Percentiles rank a stretch among this genome's conserved stretches.
phyloP scores from a whole-genome alignment of 1,284 basidiomycete genomes.

The Bondarzewia mesenterica region DNA sequence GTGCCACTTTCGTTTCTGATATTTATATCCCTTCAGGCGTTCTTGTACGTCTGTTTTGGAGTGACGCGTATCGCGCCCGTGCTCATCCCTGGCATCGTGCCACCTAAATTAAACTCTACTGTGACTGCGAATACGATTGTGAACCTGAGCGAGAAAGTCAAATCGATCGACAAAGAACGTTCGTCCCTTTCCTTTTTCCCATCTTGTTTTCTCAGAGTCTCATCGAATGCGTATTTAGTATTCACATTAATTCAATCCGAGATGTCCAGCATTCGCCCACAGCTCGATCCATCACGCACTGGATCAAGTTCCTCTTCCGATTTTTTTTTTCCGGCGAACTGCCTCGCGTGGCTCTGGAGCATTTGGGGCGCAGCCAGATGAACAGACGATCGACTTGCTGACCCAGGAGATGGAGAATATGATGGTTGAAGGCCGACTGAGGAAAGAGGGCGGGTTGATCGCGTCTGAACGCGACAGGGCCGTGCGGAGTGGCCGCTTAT shows the following conservation, averaged over 20 bases:
- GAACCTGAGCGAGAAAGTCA: conserved; percentile 22
- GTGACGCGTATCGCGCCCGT: conserved; percentile 60
- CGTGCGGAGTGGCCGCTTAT: background rate
- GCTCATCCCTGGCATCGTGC: conserved; percentile 35
- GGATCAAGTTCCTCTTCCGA: background rate
- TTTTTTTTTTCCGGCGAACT: background rate
- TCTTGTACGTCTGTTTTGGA: conserved; percentile 64
- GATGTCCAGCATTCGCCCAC: background rate
- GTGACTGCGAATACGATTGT: conserved; percentile 19
- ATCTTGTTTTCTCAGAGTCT: background rate
- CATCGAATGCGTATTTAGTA: background rate
- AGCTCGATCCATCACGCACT: background rate
- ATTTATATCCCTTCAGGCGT: conserved; percentile 31
- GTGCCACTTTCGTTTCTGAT: background rate
- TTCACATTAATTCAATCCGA: conserved; percentile 4
- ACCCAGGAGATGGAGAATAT: conserved; percentile 53
- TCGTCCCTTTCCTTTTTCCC: background rate
- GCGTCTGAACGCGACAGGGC: background rate
- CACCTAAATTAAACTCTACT: background rate
- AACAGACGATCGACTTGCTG: conserved; percentile 32
- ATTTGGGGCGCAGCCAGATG: conserved; percentile 15
- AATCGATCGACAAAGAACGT: conserved; percentile 38
- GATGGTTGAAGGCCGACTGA: conserved; percentile 50
- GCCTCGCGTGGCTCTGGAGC: conserved; percentile 14
- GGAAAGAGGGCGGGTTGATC: background rate